phyloP scores from a whole-genome alignment of 73 alveolate species.

The Paramecium caudatum region DNA sequence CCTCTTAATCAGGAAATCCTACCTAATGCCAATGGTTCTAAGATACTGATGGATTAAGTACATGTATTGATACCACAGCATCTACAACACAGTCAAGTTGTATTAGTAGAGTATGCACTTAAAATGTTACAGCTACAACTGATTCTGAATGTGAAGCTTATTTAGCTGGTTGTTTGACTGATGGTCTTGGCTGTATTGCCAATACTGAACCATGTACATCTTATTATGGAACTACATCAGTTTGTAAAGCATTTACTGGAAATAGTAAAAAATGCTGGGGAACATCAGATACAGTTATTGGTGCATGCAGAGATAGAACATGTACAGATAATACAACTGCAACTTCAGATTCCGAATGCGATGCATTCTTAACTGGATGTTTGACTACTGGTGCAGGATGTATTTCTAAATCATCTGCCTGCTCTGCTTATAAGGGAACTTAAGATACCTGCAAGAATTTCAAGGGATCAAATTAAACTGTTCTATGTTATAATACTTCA shows the following conservation, averaged over 20 bases:
- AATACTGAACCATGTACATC: slow-evolving; percentile 37
- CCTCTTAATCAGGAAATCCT: not conserved
- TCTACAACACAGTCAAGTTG: not conserved
- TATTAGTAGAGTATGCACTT: not conserved
- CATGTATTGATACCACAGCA: not conserved
- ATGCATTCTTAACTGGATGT: slow-evolving; percentile 24
- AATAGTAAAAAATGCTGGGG: not conserved
- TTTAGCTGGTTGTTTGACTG: slow-evolving; percentile 4
- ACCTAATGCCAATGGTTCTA: not conserved
- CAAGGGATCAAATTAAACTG: not conserved
- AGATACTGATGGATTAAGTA: not conserved
- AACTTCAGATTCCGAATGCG: slow-evolving; percentile 19
- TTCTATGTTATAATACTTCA: not conserved
- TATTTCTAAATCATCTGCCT: not conserved
- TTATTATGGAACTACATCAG: not conserved
- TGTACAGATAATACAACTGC: slow-evolving; percentile 14
- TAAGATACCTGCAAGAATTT: not conserved
- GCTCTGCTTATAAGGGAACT: slow-evolving; percentile 36
- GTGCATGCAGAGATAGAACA: not conserved
- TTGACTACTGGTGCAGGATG: slow-evolving; percentile 59
- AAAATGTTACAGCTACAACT: slow-evolving; percentile 13
- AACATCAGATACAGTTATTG: not conserved
- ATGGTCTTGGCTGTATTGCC: slow-evolving; percentile 27
- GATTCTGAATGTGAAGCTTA: slow-evolving; percentile 7
- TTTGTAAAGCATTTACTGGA: slow-evolving; percentile 34